phyloP scores from a whole-genome alignment of 1,139 yeast species.

The Taphrina confusa region DNA sequence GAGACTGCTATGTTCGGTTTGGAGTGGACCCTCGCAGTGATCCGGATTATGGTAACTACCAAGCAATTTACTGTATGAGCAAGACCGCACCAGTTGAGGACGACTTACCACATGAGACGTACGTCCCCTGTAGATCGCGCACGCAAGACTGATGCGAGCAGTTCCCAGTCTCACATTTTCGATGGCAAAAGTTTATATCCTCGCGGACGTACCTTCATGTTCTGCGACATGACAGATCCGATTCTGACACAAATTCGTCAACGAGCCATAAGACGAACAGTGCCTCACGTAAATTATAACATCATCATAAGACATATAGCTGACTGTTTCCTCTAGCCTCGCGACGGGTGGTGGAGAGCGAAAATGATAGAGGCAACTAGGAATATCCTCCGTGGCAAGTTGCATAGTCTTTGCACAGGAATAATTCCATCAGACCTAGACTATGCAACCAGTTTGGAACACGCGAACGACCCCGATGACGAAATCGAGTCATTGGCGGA shows the following conservation, averaged over 20 bases:
- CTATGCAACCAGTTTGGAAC: neutral
- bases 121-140: too few relatives aligned
- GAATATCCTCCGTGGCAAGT: conserved; percentile 69
- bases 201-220: conserved; percentile 67
- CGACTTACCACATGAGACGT: neutral
- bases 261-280: conserved; percentile 45
- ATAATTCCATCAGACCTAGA: conserved; percentile 15
- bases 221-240: conserved; percentile 77
- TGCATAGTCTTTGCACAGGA: conserved; percentile 42
- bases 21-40: conserved; percentile 76
- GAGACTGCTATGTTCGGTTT: conserved; percentile 77
- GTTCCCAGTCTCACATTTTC: conserved; percentile 57
- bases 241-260: conserved; percentile 57
- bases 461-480: conserved; percentile 25
- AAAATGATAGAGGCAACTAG: conserved; percentile 46
- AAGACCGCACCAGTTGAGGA: too few relatives aligned
- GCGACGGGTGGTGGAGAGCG: conserved; percentile 51
- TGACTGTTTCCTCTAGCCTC: conserved; percentile 63
- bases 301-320: conserved; percentile 62
- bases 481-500: too few relatives aligned
- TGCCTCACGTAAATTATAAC: conserved; percentile 4
- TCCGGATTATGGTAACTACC: conserved; percentile 62
- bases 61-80: conserved; percentile 75
- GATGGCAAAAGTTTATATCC: conserved; percentile 69
- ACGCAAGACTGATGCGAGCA: neutral